These are phyloP conservation scores for Pyrenophora teres DNA, from an alignment of 2,329 filamentous ascomycete genomes.

Conservation along the genomic window DNA sequence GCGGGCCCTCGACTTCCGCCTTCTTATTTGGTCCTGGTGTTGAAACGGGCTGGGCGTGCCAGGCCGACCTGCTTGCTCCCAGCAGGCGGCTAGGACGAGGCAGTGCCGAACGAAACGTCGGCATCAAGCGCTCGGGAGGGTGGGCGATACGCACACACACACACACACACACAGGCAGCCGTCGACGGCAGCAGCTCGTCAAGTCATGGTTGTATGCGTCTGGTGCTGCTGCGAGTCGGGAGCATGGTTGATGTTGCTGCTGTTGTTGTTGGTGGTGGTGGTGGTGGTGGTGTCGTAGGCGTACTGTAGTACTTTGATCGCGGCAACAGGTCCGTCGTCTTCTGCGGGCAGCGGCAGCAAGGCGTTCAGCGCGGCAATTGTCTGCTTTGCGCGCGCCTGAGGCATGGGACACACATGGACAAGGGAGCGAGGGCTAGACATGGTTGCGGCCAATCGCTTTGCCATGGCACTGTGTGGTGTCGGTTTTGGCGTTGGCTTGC, in stretches of 20 bases:
- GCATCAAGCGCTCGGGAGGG: conserved; percentile 30
- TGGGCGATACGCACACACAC: conserved; percentile 33
- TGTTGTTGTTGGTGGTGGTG: too few relatives aligned
- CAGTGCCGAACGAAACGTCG: conserved; percentile 22
- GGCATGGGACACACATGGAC: too few relatives aligned
- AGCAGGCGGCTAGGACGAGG: conserved; percentile 34
- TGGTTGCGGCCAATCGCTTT: conserved; percentile 3
- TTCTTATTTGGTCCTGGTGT: conserved; percentile 32
- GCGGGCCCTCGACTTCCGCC: conserved; percentile 26
- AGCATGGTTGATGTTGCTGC: too few relatives aligned
- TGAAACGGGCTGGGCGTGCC: conserved; percentile 10
- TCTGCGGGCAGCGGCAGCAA: conserved; percentile 1
- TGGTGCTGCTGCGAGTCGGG: too few relatives aligned
- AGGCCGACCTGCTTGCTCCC: conserved; percentile 8
- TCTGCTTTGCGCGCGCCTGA: conserved; percentile 28
- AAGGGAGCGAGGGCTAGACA: background rate
- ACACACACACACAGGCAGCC: conserved; percentile 6
- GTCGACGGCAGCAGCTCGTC: too few relatives aligned
- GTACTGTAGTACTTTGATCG: too few relatives aligned
- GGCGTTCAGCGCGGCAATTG: conserved; percentile 19
- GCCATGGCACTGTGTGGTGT: conserved; percentile 8
- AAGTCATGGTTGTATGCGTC: too few relatives aligned
- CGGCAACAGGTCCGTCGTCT: too few relatives aligned
- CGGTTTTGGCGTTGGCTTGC: conserved; percentile 30
- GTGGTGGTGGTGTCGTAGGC: too few relatives aligned